Conservation (phyloP, 345 rosid genomes). For the Rhodamnia argentea region DNA sequence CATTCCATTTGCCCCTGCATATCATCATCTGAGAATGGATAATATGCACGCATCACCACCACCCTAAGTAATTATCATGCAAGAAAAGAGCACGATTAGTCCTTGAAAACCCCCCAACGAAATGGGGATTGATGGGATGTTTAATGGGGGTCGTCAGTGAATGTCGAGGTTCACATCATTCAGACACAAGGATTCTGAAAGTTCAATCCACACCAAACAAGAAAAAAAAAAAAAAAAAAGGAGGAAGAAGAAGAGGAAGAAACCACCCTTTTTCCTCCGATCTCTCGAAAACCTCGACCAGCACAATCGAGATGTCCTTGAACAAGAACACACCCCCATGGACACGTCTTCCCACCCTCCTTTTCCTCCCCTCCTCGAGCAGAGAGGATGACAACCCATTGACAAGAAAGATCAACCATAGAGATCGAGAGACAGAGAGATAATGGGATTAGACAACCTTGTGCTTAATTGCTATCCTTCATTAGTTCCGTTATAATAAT, state of each 20-base stretch:
- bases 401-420: conserved; percentile 58
- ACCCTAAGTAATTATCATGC: not conserved
- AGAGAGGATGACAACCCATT: conserved; percentile 38
- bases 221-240: too few relatives aligned
- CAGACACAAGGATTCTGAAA: conserved; percentile 5
- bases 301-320: conserved; percentile 34
- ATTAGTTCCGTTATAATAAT: conserved; percentile 29
- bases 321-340: not conserved
- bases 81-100: not conserved
- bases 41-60: not conserved
- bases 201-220: conserved; percentile 8
- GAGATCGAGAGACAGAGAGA: not conserved
- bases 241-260: not conserved
- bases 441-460: conserved; percentile 44
- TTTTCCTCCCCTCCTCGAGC: conserved; percentile 12
- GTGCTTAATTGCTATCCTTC: conserved; percentile 20
- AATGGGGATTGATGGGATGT: conserved; percentile 11
- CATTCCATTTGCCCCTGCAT: not conserved
- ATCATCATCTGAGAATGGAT: not conserved
- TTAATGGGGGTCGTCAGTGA: not conserved
- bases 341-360: conserved; percentile 6
- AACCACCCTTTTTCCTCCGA: not conserved
- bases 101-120: not conserved
- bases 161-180: conserved; percentile 1
- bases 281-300: conserved; percentile 18